A percentile compares a stretch with the other conserved stretches of the same genome.
These are phyloP conservation scores for Ogataea populi-albae DNA, from an alignment of 805 yeast species.

Conservation along the genomic window DNA sequence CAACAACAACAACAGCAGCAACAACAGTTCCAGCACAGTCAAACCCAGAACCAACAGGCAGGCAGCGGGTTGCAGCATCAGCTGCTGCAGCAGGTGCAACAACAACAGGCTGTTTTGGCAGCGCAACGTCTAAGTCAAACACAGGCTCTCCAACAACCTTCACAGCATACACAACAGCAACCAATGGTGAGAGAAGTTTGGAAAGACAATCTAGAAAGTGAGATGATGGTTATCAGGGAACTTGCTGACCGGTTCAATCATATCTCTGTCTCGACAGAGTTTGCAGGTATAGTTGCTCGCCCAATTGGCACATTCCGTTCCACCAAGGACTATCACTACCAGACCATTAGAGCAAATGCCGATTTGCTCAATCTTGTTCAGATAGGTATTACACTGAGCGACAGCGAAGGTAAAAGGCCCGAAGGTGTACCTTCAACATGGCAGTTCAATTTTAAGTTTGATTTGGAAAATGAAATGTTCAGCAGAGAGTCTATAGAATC, in stretches of 20 bases:
- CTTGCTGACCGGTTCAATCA: conserved; percentile 55
- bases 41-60: too few species aligned
- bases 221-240: conserved; percentile 59
- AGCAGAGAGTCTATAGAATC: conserved; percentile 81
- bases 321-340: conserved; percentile 91
- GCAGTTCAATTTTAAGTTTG: conserved; percentile 93
- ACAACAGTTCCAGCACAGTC: conserved; percentile 24
- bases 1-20: conserved; percentile 20
- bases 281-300: conserved; percentile 93
- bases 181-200: conserved; percentile 71
- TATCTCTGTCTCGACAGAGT: conserved; percentile 81
- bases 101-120: conserved; percentile 19
- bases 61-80: too few species aligned
- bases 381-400: conserved; percentile 74
- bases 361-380: conserved; percentile 86
- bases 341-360: conserved; percentile 87
- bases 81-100: conserved; percentile 23
- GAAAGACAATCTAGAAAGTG: conserved; percentile 65
- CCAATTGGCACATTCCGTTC: conserved; percentile 93
- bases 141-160: conserved; percentile 18
- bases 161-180: conserved; percentile 26
- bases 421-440: conserved; percentile 73
- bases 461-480: conserved; percentile 75
- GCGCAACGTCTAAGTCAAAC: conserved; percentile 21
- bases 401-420: conserved; percentile 65